Evolutionary conservation across 192 early-diverging fungal species (phyloP).

Genomic region (Backusella mclennaniae): DNA sequence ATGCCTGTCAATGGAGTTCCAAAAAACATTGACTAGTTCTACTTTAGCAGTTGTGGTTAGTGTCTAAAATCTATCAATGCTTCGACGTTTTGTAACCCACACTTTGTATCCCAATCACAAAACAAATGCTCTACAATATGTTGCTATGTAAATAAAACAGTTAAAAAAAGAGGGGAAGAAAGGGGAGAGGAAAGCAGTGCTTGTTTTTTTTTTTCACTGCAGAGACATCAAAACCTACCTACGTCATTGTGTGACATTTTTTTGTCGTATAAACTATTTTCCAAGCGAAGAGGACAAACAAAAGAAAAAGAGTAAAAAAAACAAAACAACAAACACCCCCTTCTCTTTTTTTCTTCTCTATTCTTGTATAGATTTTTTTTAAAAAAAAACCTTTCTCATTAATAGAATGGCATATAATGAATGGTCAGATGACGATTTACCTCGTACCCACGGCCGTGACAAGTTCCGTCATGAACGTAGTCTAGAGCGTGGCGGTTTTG

Average conservation of each 20-base stretch:
- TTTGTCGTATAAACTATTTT: not conserved
- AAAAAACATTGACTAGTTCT: too few relatives aligned
- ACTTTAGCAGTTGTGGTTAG: too few relatives aligned
- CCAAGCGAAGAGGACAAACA: too few relatives aligned
- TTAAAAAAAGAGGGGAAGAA: too few relatives aligned
- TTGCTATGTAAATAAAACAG: too few relatives aligned
- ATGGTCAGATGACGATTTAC: slow-evolving; percentile 37
- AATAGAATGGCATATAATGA: slow-evolving; percentile 20
- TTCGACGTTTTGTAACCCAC: too few relatives aligned
- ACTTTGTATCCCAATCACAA: too few relatives aligned
- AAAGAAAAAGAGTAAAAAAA: not conserved
- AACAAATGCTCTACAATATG: too few relatives aligned
- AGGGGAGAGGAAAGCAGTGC: too few relatives aligned
- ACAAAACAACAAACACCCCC: not conserved
- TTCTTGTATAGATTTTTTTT: not conserved
- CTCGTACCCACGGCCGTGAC: slow-evolving; percentile 27
- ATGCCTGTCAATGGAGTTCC: too few relatives aligned
- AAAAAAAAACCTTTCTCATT: not conserved
- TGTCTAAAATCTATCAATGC: too few relatives aligned
- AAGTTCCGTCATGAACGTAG: slow-evolving; percentile 40
- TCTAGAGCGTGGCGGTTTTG: slow-evolving; percentile 22
- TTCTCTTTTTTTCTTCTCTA: not conserved
- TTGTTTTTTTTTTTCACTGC: too few relatives aligned
- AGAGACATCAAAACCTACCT: not conserved
- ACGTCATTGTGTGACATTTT: not conserved